Evolutionary conservation across 177 flowering plant genomes (phyloP), one percentile per base, ranked within the genome.

Genomic region (Vitis hybrid): DNA sequence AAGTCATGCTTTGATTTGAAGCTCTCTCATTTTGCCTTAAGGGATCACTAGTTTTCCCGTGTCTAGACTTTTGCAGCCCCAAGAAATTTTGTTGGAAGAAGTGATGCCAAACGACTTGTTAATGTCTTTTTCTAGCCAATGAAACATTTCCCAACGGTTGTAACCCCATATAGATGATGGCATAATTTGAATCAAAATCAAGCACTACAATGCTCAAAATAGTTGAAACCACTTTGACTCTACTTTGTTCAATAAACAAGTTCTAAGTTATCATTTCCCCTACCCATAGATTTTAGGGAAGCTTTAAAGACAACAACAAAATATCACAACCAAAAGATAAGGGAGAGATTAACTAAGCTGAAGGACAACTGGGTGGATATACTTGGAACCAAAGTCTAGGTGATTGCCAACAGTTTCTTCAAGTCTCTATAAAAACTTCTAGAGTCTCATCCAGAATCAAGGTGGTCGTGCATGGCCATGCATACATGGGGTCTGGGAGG

Each of bases 261-360:
- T 85, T 68, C 78, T 90, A 93, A 49, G 86, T 86, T 18, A 3
- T 12, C 19, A 77, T 59, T 66, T 92, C 94, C 56, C 98, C 94
- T 0, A 93, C 97, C 70, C 94, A 94, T 4, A 94, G 83, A 74
- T 92, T 92, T 73, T 97, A 80, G 19, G 88, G 81, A 61, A 91
- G 84, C 75, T 80, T 87, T 45, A 93, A 63, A 64, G 87, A 72
- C 10, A 74, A 72, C 2, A 74, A 4, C 19, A 85, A 76, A 75
- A 75, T 73, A 3, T 65, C 70, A 6, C 54, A 64, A 17, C 56
- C 21, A 80, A 79, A 60, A 79, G 62, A 57, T 69, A 34, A 7
- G 76, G 69, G 51, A 82, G 75, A 60, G 64, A 77, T 51, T 77
- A 82, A 60, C 70, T 30, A 12, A 88, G 88, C 45, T 75, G 62